phyloP scores from a whole-genome alignment of 805 yeast species.

The Candida cerambycidarum region DNA sequence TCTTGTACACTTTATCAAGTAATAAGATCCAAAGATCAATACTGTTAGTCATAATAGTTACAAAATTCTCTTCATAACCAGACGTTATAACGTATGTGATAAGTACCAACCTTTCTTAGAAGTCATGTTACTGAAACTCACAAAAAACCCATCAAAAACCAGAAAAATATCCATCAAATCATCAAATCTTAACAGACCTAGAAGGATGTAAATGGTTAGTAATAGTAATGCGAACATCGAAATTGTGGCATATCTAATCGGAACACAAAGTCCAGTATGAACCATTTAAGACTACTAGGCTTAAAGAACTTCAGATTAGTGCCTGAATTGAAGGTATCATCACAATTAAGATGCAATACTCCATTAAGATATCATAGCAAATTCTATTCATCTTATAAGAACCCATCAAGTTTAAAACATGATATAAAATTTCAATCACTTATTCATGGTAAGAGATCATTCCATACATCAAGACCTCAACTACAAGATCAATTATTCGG shows the following conservation, averaged over 20 bases:
- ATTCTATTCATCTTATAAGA: neutral
- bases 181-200: too few species aligned
- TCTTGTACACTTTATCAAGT: too few species aligned
- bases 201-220: too few species aligned
- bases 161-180: too few species aligned
- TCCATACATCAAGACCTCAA: constrained; percentile 1
- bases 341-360: neutral
- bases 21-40: too few species aligned
- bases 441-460: constrained; percentile 5
- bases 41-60: too few species aligned
- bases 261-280: neutral
- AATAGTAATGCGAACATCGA: neutral
- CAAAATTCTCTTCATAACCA: too few species aligned
- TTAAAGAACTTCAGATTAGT: neutral
- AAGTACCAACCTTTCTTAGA: too few species aligned
- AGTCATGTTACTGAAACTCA: too few species aligned
- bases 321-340: neutral
- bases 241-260: neutral
- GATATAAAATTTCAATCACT: neutral
- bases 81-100: too few species aligned
- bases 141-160: too few species aligned
- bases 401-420: neutral
- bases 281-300: constrained; percentile 3
- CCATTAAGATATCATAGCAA: neutral
- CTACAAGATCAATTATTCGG: constrained; percentile 23